A percentile compares a stretch with the other conserved stretches of the same genome.
Evolutionary conservation across 768 basidiomycete species (phyloP).

Genomic region (Tylopilus vinaceipallidus): DNA sequence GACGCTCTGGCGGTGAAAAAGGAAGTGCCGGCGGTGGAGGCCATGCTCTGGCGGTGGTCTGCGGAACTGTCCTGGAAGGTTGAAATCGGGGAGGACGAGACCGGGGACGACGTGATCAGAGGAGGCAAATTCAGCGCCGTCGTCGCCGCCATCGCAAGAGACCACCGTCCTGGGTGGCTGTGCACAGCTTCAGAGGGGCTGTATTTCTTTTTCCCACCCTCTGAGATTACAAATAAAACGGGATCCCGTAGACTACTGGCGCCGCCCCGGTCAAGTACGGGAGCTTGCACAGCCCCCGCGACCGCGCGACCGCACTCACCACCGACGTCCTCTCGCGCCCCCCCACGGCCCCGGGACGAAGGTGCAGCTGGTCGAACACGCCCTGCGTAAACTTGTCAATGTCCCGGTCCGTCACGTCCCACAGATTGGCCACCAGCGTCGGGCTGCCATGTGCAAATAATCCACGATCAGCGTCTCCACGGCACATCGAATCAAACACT

Average conservation of each 20-base stretch:
- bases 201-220: neutral
- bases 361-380: slow-evolving; percentile 71
- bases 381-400: slow-evolving; percentile 90
- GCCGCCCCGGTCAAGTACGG: slow-evolving; percentile 95
- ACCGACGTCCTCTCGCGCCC: slow-evolving; percentile 40
- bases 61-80: slow-evolving; percentile 10
- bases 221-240: slow-evolving; percentile 65
- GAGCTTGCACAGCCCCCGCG: slow-evolving; percentile 82
- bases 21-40: slow-evolving; percentile 24
- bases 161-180: slow-evolving; percentile 17
- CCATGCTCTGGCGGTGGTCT: slow-evolving; percentile 24
- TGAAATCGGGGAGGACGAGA: slow-evolving; percentile 13
- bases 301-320: slow-evolving; percentile 74
- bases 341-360: slow-evolving; percentile 37
- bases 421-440: slow-evolving; percentile 89
- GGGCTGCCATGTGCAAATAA: slow-evolving; percentile 52
- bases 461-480: slow-evolving; percentile 1
- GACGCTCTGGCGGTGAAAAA: slow-evolving; percentile 30
- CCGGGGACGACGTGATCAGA: slow-evolving; percentile 18
- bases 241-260: slow-evolving; percentile 93
- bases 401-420: slow-evolving; percentile 98
- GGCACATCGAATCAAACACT: slow-evolving; percentile 33
- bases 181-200: neutral
- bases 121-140: slow-evolving; percentile 9
- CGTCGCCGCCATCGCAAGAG: slow-evolving; percentile 9